A percentile compares a stretch with the other conserved stretches of the same genome.
Conservation (phyloP, 192 early-diverging fungal species). For the Geranomyces michiganensis region DNA sequence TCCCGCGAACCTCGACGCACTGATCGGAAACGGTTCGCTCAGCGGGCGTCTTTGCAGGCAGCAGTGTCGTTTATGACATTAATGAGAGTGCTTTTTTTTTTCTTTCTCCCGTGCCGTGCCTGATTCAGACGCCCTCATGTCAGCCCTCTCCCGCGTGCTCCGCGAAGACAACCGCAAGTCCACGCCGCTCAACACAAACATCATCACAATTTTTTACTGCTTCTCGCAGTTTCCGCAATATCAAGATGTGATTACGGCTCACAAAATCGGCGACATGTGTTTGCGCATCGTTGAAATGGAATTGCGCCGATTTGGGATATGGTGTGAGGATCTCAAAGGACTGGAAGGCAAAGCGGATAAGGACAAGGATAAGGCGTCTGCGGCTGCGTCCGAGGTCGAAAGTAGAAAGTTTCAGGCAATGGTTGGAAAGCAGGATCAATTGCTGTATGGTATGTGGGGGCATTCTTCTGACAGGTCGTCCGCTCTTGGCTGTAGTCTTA, state of each 20-base stretch:
- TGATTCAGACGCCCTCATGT: constrained; percentile 42
- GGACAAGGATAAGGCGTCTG: constrained; percentile 37
- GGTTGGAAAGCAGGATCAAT: constrained; percentile 61
- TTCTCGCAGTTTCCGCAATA: constrained; percentile 60
- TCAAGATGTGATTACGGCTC: constrained; percentile 55
- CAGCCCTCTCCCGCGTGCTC: constrained; percentile 58
- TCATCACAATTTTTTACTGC: constrained; percentile 60
- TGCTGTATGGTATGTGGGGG: constrained; percentile 51
- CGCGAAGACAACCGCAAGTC: constrained; percentile 57
- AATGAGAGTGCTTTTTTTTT: background rate
- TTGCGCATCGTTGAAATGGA: constrained; percentile 54
- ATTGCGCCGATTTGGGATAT: constrained; percentile 48
- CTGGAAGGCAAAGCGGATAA: constrained; percentile 49
- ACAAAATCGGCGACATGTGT: constrained; percentile 68
- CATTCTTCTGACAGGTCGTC: too few relatives aligned
- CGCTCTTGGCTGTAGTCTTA: too few relatives aligned
- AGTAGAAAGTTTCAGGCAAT: constrained; percentile 58
- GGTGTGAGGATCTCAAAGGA: constrained; percentile 48
- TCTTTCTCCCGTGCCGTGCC: too few relatives aligned
- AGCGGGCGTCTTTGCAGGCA: too few relatives aligned
- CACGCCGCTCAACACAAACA: constrained; percentile 60
- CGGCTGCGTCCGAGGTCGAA: constrained; percentile 48
- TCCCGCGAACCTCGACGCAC: constrained; percentile 49
- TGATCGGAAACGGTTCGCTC: constrained; percentile 46
- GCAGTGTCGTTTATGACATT: background rate